These are phyloP conservation scores for Sporodiniella umbellata DNA, from an alignment of 371 early-diverging fungal species.

Conservation along the genomic window DNA sequence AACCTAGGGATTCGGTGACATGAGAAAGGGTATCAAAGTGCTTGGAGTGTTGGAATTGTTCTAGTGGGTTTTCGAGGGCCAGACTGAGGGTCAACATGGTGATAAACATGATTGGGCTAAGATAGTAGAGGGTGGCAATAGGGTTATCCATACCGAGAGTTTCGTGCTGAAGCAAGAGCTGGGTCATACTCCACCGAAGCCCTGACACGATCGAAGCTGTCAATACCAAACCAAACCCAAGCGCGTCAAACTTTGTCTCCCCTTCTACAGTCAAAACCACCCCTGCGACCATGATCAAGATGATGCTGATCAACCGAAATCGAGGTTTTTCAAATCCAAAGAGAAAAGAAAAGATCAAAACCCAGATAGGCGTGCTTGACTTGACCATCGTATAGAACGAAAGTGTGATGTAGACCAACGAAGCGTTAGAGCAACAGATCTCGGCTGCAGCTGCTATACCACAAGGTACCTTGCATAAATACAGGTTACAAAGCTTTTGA, in stretches of 20 bases:
- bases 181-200: constrained; percentile 80
- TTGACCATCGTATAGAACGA: constrained; percentile 94
- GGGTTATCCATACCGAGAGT: constrained; percentile 68
- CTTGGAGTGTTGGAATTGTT: constrained; percentile 41
- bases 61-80: constrained; percentile 57
- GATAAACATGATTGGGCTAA: constrained; percentile 71
- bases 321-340: constrained; percentile 80
- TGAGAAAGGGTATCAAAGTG: constrained; percentile 42
- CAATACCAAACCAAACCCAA: constrained; percentile 64
- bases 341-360: constrained; percentile 83
- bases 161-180: constrained; percentile 70
- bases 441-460: constrained; percentile 87
- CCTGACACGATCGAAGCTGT: constrained; percentile 78
- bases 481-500: no score
- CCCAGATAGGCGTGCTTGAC: constrained; percentile 83
- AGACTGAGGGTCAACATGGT: constrained; percentile 49
- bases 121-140: constrained; percentile 69
- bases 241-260: constrained; percentile 67
- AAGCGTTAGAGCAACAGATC: constrained; percentile 85
- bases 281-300: constrained; percentile 76
- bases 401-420: constrained; percentile 78
- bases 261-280: constrained; percentile 80
- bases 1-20: constrained; percentile 36
- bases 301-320: constrained; percentile 61
- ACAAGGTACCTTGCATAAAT: constrained; percentile 62